Evolutionary conservation across 148 eudicot species (phyloP), one percentile per base, ranked within the genome.

Genomic region (Amaranthus hypochondriacus): DNA sequence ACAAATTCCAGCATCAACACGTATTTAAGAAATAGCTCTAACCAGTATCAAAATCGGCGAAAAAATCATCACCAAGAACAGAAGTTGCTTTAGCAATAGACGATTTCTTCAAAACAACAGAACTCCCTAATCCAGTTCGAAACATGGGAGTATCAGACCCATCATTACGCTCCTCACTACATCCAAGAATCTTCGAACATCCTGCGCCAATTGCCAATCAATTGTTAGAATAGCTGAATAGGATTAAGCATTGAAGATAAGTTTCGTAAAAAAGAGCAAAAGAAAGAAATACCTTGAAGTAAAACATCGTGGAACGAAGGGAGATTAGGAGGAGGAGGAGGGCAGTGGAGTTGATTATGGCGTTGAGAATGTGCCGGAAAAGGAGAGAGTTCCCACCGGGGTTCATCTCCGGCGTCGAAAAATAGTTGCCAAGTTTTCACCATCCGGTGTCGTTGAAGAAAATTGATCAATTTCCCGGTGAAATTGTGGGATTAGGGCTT

Each of bases 251-350:
- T 13, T 21, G 15, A 21, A n/a, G 28, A 0, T 48, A 14, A 52
- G 18, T 28, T 28, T 28, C 39, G 39, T 28, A 28, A 28, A 28
- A 28, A 28, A 28, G 73, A 72, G 62, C 51, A 72, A 57, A 62
- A 71, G 47, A 70, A 65, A 63, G 68, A 14, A 62, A 61, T 68
- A 79, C 97, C 97, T 88, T 81, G 82, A 61, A 82, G 79, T 74
- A 91, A 71, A 79, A 94, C 91, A 73, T 91, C 93, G 57, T 86
- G 74, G 83, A 87, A 86, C 56, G 95, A 89, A 64, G 97, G 90
- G 42, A 94, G 81, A 46, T 70, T 73, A 72, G 75, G 77, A 62
- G 85, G 46, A 42, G 63, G 54, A 18, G 60, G 70, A 47, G 18
- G 73, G 14, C 6, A 50, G 57, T 75, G 52, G 62, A 4, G 52